Percentiles rank a stretch among this genome's conserved stretches.
phyloP scores from a whole-genome alignment of 2,329 filamentous ascomycete genomes.

The Lachnellula willkommii region DNA sequence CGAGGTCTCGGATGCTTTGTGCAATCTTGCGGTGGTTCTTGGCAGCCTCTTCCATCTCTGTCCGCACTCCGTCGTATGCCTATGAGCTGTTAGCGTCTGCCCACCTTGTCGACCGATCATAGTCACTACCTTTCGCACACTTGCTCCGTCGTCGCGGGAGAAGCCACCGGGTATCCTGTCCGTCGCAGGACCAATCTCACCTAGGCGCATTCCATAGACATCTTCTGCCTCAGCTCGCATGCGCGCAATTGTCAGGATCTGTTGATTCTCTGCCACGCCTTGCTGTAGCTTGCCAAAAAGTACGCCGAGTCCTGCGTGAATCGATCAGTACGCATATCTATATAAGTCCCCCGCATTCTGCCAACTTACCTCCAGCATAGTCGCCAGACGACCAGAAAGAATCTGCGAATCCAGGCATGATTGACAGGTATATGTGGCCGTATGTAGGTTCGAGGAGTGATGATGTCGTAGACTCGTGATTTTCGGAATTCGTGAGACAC shows the following conservation, averaged over 20 bases:
- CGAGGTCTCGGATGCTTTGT: constrained; percentile 90
- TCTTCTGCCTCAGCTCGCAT: constrained; percentile 97
- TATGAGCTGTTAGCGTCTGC: constrained; percentile 36
- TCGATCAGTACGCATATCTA: constrained; percentile 10
- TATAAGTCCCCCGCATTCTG: neutral
- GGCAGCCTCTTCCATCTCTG: constrained; percentile 85
- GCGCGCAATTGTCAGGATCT: constrained; percentile 83
- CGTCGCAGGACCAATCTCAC: constrained; percentile 74
- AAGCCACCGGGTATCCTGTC: constrained; percentile 84
- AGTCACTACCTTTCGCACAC: constrained; percentile 92
- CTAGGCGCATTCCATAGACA: constrained; percentile 72
- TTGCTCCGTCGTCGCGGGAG: constrained; percentile 86
- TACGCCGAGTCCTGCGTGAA: constrained; percentile 67
- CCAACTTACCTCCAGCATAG: constrained; percentile 77
- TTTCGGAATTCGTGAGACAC: neutral
- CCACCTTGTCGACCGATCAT: neutral
- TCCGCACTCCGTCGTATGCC: constrained; percentile 91
- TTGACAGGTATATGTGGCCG: constrained; percentile 27
- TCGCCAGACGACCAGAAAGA: constrained; percentile 92
- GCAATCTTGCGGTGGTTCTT: constrained; percentile 93
- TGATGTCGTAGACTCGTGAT: neutral
- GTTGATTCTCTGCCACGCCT: constrained; percentile 89
- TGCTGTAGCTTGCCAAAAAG: constrained; percentile 96
- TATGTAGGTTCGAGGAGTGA: constrained; percentile 5
- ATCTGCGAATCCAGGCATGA: constrained; percentile 84